Evolutionary conservation across 768 basidiomycete genomes (phyloP).

Genomic region (Amanita exitialis): DNA sequence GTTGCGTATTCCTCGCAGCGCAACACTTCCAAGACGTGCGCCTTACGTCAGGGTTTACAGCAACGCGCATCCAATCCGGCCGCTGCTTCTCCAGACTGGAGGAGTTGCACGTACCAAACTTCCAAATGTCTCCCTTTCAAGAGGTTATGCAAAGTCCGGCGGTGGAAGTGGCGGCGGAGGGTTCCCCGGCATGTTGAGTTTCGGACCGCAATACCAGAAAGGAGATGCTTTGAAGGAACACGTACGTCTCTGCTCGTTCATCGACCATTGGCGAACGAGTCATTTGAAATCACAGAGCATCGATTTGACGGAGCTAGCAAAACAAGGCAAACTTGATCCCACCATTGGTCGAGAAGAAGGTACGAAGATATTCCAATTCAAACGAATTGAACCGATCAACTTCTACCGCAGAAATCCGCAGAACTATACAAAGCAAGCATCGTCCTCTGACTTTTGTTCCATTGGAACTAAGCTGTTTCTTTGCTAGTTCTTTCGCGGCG

Average conservation of each 20-base stretch:
- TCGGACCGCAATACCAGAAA: conserved; percentile 59
- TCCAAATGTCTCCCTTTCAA: conserved; percentile 9
- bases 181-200: conserved; percentile 51
- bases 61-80: not conserved
- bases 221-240: conserved; percentile 84
- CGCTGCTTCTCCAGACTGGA: not conserved
- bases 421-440: conserved; percentile 80
- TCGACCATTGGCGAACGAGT: not conserved
- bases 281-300: conserved; percentile 39
- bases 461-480: not conserved
- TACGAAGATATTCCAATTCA: conserved; percentile 8
- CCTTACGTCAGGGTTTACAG: not conserved
- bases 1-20: too few species aligned
- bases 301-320: conserved; percentile 79
- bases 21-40: too few species aligned
- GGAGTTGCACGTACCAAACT: not conserved
- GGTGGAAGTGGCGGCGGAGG: conserved; percentile 28
- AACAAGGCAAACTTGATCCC: conserved; percentile 80
- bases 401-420: conserved; percentile 54
- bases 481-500: conserved; percentile 66
- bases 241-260: conserved; percentile 16
- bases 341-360: conserved; percentile 86
- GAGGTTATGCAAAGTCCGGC: conserved; percentile 27
- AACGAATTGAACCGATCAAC: not conserved
- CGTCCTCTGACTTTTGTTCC: not conserved